Evolutionary conservation across 2,329 filamentous ascomycete species (phyloP), one percentile per base, ranked within the genome.

Genomic region (Exophiala spinifera): DNA sequence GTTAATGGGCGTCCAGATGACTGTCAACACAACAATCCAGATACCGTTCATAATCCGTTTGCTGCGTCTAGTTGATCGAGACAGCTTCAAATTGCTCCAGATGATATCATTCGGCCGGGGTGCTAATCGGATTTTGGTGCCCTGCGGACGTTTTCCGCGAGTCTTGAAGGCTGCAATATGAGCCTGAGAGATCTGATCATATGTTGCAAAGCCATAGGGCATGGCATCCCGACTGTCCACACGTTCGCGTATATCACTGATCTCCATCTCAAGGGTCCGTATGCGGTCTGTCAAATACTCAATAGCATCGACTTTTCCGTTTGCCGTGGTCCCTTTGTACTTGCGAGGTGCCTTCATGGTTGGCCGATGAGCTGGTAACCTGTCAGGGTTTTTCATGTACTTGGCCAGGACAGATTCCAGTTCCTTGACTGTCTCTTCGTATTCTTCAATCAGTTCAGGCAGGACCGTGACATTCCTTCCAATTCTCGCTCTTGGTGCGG

Each of bases 181-280:
- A 0, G 94, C 90, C 64, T 95, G 89, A 54, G 85, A 80, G 51
- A 99, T 95, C 39, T 86, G 86, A 39, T 92, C 85, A 73, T 94
- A 99, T 64, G 90, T 96, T 7, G 92, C 91, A 68, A 99, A 99
- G 0, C 94, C 94, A 67, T 91, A 99, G 0, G 89, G 80, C 80
- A 95, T 87, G 14, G 91, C 87, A 67, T 92, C 89, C 46, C 91
- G 85, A 69, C 86, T 90, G 71, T 97, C 92, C 6, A 99, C 85
- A 1, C 84, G 85, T 36, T 84, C 80, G 11, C 94, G 84, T 1
- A 91, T 87, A 59, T 94, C 84, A 66, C 88, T 89, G 71, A 99
- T 91, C 67, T 95, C 83, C 10, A 84, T 71, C 69, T 97, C 92
- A 33, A 99, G 79, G 45, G 86, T 80, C 62, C 85, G 84, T 66